phyloP scores from a whole-genome alignment of 2,329 filamentous ascomycete species.

The Lachnellula willkommii region DNA sequence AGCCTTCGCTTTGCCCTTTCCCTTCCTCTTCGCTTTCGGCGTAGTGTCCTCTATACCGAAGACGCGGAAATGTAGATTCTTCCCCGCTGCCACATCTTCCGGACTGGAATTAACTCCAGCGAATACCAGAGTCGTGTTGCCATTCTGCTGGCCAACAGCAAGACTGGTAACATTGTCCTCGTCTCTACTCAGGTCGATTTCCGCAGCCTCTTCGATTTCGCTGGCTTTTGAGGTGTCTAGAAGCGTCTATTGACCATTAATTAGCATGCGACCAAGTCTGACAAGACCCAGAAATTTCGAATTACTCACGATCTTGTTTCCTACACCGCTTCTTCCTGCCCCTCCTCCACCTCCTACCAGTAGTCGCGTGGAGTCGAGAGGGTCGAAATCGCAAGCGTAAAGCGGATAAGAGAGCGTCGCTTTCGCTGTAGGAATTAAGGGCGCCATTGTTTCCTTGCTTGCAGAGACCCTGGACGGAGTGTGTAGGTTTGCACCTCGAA shows the following conservation, averaged over 20 bases:
- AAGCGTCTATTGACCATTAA: slow-evolving; percentile 26
- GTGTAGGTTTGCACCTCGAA: background rate
- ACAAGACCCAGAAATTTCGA: background rate
- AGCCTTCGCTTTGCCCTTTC: slow-evolving; percentile 29
- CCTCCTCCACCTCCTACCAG: slow-evolving; percentile 86
- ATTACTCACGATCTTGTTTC: slow-evolving; percentile 72
- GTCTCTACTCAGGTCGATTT: slow-evolving; percentile 72
- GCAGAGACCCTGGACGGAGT: background rate
- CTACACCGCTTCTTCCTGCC: slow-evolving; percentile 71
- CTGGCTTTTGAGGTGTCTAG: slow-evolving; percentile 28
- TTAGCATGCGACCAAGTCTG: slow-evolving; percentile 4
- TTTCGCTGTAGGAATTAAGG: slow-evolving; percentile 29
- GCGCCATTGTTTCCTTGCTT: slow-evolving; percentile 22
- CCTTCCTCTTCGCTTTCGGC: slow-evolving; percentile 24
- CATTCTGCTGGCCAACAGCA: slow-evolving; percentile 58
- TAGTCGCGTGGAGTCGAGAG: slow-evolving; percentile 67
- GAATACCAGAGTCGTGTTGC: slow-evolving; percentile 53
- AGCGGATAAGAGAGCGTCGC: slow-evolving; percentile 69
- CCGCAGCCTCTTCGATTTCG: slow-evolving; percentile 56
- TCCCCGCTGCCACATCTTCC: slow-evolving; percentile 64
- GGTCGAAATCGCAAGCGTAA: slow-evolving; percentile 84
- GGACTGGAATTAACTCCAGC: slow-evolving; percentile 82
- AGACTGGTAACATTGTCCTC: slow-evolving; percentile 88
- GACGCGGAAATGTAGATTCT: slow-evolving; percentile 78
- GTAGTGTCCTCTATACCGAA: slow-evolving; percentile 50